Base-by-base conservation (phyloP, 2,329 filamentous ascomycete genomes). In the Aspergillus thermomutatus region DNA sequence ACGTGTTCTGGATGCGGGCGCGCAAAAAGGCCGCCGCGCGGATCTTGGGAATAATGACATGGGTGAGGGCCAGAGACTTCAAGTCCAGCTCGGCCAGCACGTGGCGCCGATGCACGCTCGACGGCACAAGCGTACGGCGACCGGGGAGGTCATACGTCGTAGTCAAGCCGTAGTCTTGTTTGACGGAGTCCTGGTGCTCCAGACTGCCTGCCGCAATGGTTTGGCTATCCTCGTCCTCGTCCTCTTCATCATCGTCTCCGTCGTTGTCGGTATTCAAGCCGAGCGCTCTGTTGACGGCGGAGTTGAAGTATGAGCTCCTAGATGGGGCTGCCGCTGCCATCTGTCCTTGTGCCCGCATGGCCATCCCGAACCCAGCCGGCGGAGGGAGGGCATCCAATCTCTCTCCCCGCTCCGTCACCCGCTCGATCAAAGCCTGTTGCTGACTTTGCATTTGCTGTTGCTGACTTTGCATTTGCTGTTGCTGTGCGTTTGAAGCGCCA, bases 121-220 rank as follows among this genome's bases (percentile, higher is more conserved):
- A 75, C 4, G 75, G 74, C 2, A 56, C 58, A 1, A 77, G 58
- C 1, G 72, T 77, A 52, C 73, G 74, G 2, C 59, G 61, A 3
- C 74, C 72, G 1, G 75, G 75, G 2, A 77, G 66, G 17, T 76
- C 70, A 58, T 77, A 77, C 4, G 69, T 72, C 5, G 75, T 73
- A 10, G 75, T 77, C 19, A 77, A 62, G n/a, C 75, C 75, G 53
- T 71, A 69, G 53, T 76, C 70, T 61, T 76, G 72, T 58, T 72
- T 74, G 37, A 67, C 50, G 8, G 74, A 71, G 55, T 75, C 72
- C 55, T 72, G 71, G 57, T 65, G 55, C 40, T 66, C 46, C 23
- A 64, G 49, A 34, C 23, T 28, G 17, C 49, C 41, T 3, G 63
- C 49, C 1, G 54, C 50, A 23, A 61, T 45, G 6, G 57, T 61